Base-by-base conservation (phyloP, 2,329 filamentous ascomycete genomes). In the Fusarium chuoi region DNA sequence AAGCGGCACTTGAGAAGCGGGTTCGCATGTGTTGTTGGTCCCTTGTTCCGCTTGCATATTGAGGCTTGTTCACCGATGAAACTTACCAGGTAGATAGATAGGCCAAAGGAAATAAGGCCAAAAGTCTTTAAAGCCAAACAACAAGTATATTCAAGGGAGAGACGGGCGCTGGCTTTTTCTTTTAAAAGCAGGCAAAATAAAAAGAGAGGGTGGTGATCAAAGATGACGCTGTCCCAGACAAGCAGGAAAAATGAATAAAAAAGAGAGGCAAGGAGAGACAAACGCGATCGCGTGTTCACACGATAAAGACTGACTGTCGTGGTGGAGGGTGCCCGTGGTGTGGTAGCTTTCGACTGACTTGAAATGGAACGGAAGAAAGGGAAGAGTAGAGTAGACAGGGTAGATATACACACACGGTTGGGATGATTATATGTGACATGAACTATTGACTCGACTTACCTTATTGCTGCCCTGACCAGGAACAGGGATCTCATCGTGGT, bases 211-310 rank as follows among this genome's bases (percentile, higher is more conserved):
- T 54, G 70, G 61, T 56, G 55, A 36, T 30, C 52, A 51, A 59
- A 60, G 70, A 70, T 41, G 73, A 66, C 57, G 57, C 62, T 73
- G 70, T 73, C 52, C 65, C 69, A 46, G 71, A 74, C 65, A 66
- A 65, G 67, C 49, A 65, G 38, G 35, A 26, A 65, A 49, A 49
- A 56, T 22, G 51, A 62, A 60, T 14, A 36, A 60, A 62, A 54
- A 51, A 62, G 64, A 55, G 65, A 26, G 48, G 52, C 56, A 68
- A 49, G 44, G 67, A 75, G 74, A 78, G 59, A 77, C 58, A 70
- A 72, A 68, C 72, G 61, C 71, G 68, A 66, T 68, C 72, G 76
- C 72, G 74, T 75, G 75, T 76, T 77, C 71, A 78, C 75, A 74
- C 71, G 64, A 73, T 69, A 74, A 73, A 41, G 71, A 74, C 63